Base-by-base conservation (phyloP, 371 early-diverging fungal species). In the Rhizopus arrhizus region DNA sequence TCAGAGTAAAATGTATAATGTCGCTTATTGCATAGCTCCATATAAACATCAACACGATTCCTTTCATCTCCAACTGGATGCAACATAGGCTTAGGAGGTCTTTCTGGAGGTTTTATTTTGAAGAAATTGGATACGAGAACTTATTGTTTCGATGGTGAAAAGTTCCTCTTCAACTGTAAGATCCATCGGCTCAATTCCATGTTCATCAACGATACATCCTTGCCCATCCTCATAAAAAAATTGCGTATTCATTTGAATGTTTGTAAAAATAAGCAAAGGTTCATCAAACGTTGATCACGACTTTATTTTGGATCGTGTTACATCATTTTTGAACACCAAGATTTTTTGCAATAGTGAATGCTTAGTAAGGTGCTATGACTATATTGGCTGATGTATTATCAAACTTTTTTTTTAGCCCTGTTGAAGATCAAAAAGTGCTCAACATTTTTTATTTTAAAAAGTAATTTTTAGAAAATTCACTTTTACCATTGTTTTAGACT, bases 171-270 rank as follows among this genome's bases (percentile, higher is more conserved):
- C 56, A 56, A 56, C 33, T 34, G 32, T 7, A 56, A 46, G 46
- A 47, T 56, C 56, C 56, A 56, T 56, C 11, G 56, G 47, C 56
- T 56, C 47, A 46, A 56, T 31, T 3, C 43, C 35, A 32, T 56
- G 43, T 45, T 46, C 56, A 56, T 56, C 56, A 56, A 46, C 43
- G 46, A 35, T 35, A 28, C 35, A 0, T 34, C 47, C 53, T 36
- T 53, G 53, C 3, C 38, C 53, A 36, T 53, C 47, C 5, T 47
- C 47, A 5, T 58, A 41, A 51, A 58, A 16, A 40, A 58, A 22
- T 4, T 31, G 41, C 34, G 40, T 36, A 38, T 29, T 29, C 35
- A 50, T 58, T 58, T 36, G 16, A 58, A 34, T 38, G 38, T 2
- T 38, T 38, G 38, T 38, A 38, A 38, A 38, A 38, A 36, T 36